A percentile compares a stretch with the other conserved stretches of the same genome.
Conservation (phyloP, 441 rosid species). For the Erodium moschatum region DNA sequence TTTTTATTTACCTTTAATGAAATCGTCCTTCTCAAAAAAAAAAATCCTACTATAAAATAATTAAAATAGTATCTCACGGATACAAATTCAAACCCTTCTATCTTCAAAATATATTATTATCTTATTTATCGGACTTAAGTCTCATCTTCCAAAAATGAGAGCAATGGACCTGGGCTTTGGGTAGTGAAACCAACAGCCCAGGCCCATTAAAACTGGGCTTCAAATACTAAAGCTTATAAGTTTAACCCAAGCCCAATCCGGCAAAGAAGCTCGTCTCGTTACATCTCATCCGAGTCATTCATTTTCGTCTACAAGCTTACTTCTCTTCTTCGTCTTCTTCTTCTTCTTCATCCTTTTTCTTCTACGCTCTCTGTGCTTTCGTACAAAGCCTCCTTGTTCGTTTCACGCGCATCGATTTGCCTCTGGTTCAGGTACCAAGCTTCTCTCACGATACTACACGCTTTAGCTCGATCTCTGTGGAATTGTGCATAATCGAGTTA, state of each 20-base stretch:
- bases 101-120: too few species aligned
- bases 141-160: too few species aligned
- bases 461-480: background rate
- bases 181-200: background rate
- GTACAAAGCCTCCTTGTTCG: background rate
- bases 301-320: background rate
- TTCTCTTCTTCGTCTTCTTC: background rate
- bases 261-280: background rate
- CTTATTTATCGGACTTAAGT: too few species aligned
- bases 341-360: background rate
- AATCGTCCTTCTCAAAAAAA: too few species aligned
- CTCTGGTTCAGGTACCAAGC: conserved; percentile 2
- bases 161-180: background rate
- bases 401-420: background rate
- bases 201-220: background rate
- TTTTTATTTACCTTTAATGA: too few species aligned
- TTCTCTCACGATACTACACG: background rate
- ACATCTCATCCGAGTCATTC: background rate
- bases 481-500: background rate
- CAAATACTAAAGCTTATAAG: background rate
- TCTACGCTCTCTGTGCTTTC: background rate
- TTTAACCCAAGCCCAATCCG: background rate
- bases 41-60: too few species aligned
- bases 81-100: too few species aligned
- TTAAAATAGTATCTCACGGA: too few species aligned